Evolutionary conservation across 2,329 filamentous ascomycete genomes (phyloP).

Genomic region (Stenocarpella maydis): DNA sequence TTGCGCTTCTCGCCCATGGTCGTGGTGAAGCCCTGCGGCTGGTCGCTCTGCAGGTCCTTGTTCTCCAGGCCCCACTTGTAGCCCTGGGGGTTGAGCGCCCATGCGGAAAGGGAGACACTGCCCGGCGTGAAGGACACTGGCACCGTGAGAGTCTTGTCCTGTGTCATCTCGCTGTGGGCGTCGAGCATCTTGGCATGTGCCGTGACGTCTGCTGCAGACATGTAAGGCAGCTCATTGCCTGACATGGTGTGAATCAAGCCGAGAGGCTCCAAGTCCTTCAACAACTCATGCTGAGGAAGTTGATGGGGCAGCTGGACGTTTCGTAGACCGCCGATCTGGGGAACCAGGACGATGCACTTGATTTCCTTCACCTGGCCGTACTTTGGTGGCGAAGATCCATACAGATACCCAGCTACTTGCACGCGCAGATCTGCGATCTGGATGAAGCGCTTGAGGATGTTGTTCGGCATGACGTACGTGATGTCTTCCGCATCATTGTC

Average conservation of each 20-base stretch:
- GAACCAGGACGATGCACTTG: conserved; percentile 95
- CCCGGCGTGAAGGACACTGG: conserved; percentile 96
- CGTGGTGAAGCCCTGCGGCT: conserved; percentile 91
- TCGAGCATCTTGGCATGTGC: conserved; percentile 92
- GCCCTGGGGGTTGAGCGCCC: conserved; percentile 88
- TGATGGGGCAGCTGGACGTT: conserved; percentile 91
- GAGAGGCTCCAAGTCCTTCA: conserved; percentile 85
- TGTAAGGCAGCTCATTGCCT: conserved; percentile 94
- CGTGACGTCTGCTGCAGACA: conserved; percentile 94
- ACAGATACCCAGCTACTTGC: conserved; percentile 95
- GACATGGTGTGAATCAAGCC: conserved; percentile 96
- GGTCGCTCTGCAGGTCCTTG: conserved; percentile 89
- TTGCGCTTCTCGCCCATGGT: conserved; percentile 96
- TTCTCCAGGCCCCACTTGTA: conserved; percentile 99
- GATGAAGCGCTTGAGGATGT: conserved; percentile 97
- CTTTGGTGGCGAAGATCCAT: conserved; percentile 90
- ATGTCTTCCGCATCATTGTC: conserved; percentile 90
- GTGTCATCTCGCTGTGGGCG: conserved; percentile 79
- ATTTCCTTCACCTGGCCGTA: conserved; percentile 98
- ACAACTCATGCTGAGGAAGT: conserved; percentile 89
- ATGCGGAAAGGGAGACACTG: conserved; percentile 92
- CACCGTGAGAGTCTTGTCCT: conserved; percentile 90
- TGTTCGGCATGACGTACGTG: conserved; percentile 99
- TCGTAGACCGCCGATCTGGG: conserved; percentile 92
- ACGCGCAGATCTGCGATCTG: conserved; percentile 95